Evolutionary conservation across 305 asterid species (phyloP).

Genomic region (Solanum hybrid): DNA sequence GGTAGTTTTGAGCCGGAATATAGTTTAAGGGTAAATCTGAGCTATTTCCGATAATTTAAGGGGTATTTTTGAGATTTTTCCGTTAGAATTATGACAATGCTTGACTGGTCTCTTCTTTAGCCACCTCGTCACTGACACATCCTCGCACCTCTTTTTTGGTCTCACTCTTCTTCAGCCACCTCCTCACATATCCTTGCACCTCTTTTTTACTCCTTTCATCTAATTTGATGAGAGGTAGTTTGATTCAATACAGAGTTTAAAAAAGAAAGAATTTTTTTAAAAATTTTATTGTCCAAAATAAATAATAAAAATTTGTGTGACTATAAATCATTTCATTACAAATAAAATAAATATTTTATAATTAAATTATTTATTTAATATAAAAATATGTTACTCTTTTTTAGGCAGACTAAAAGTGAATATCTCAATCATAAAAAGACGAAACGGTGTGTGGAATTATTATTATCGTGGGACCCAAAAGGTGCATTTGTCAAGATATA

Average conservation of each 20-base stretch:
- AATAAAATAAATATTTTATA: too few relatives aligned
- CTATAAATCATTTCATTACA: too few relatives aligned
- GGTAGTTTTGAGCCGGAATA: too few relatives aligned
- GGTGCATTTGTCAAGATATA: not conserved
- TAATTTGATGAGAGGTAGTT: not conserved
- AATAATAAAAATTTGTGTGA: too few relatives aligned
- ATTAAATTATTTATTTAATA: too few relatives aligned
- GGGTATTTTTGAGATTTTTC: too few relatives aligned
- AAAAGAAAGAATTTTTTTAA: too few relatives aligned
- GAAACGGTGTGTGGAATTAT: not conserved
- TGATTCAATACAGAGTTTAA: not conserved
- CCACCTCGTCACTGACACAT: not conserved
- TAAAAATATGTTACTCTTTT: too few relatives aligned
- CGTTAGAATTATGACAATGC: not conserved
- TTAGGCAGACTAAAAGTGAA: rapidly evolving
- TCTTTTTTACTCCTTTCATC: not conserved
- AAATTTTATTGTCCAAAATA: too few relatives aligned
- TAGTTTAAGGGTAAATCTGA: too few relatives aligned
- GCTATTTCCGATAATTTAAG: not conserved
- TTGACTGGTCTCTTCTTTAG: not conserved
- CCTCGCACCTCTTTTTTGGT: not conserved
- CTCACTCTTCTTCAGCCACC: not conserved
- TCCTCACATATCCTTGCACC: not conserved
- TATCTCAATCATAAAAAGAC: not conserved
- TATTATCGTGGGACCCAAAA: not conserved